Base-by-base conservation (phyloP, 306 rosid genomes). In the Luffa aegyptiaca region DNA sequence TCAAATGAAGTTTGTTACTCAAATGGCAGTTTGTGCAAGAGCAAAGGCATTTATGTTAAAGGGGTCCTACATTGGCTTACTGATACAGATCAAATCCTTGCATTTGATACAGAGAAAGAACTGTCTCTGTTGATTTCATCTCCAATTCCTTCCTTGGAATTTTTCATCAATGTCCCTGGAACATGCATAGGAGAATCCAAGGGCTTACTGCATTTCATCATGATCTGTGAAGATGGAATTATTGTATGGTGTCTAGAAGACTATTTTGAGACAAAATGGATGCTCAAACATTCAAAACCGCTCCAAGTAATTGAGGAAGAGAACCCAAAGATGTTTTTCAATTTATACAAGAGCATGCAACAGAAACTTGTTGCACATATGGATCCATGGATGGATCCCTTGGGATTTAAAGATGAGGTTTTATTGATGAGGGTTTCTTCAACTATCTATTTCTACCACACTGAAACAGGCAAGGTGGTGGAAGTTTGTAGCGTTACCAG, bases 171-270 rank as follows among this genome's bases (percentile, higher is more conserved):
- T 17, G 76, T 11, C 5, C 90, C 88, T 16, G 85, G 81, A 45
- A 82, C 89, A 5, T 89, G 91, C 11, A 91, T 91, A 21, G 96
- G 93, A 46, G 96, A 91, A 75, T 83, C 83, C 18, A 82, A 78
- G 39, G 91, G 91, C 14, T 84, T 5, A 14, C 73, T 89, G 52
- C 82, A 84, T 36, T 89, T 85, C 84, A 86, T 88, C 20, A 82
- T 85, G 62, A 75, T 87, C 80, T 83, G 93, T 13, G 96, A 89
- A 79, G 53, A 80, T 41, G 96, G 93, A 48, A 82, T 91, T 14
- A 87, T 84, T 13, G 86, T 91, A 1, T 91, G 93, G 90, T 75
- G 31, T 42, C 93, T 91, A 45, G 91, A 88, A 70, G 91, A 89
- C 39, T 86, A 83, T 45, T 91, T 77, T 64, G 93, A 91, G 65